Conservation (phyloP, 257 asterid species). For the Capsicum chinense region DNA sequence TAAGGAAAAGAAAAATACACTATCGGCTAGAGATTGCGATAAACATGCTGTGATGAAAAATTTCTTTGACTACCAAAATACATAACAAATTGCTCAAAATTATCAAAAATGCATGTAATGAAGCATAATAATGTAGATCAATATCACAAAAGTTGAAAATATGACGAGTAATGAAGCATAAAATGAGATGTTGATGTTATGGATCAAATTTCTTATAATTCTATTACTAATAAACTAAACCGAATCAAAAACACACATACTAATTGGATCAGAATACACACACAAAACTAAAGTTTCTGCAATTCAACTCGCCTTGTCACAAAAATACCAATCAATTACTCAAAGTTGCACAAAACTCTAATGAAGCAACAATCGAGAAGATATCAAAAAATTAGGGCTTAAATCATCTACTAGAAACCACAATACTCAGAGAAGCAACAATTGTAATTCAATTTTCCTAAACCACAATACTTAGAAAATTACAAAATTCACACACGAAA, state of each 20-base stretch:
- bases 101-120: background rate
- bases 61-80: constrained; percentile 2
- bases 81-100: background rate
- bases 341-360: background rate
- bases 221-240: background rate
- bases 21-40: background rate
- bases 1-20: background rate
- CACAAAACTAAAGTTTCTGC: background rate
- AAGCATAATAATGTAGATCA: background rate
- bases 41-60: background rate
- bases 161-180: background rate
- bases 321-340: background rate
- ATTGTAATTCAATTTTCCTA: background rate
- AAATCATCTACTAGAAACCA: background rate
- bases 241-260: background rate
- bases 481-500: background rate
- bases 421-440: background rate
- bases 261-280: background rate
- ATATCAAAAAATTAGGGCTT: background rate
- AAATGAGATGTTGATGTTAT: background rate
- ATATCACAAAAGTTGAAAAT: background rate
- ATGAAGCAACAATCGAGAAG: constrained; percentile 10
- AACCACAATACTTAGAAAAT: background rate
- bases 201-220: background rate
- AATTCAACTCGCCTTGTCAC: background rate